Conservation (phyloP, 2,329 filamentous ascomycete species). For the Ascochyta koolunga region DNA sequence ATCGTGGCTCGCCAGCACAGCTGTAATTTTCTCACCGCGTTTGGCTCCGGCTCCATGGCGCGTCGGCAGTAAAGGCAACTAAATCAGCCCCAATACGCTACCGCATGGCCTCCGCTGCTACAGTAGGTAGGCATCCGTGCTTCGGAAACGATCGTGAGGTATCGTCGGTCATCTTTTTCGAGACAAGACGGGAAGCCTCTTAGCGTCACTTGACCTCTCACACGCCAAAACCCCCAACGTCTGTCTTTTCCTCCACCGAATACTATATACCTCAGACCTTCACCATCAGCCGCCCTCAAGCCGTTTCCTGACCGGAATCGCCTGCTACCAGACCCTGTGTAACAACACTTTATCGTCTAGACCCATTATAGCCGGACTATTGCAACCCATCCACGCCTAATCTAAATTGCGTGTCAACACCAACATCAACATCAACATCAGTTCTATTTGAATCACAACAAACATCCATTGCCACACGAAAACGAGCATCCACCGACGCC, state of each 20-base stretch:
- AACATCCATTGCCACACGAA: background rate
- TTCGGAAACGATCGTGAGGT: constrained; percentile 32
- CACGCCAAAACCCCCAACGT: constrained; percentile 13
- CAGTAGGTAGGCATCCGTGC: constrained; percentile 23
- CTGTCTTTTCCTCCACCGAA: constrained; percentile 9
- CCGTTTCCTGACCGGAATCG: constrained; percentile 14
- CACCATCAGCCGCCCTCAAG: constrained; percentile 10
- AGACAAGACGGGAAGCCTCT: constrained; percentile 29
- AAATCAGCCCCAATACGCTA: constrained; percentile 26
- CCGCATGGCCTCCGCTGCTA: constrained; percentile 27
- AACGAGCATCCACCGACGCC: background rate
- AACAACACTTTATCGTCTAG: constrained; percentile 13
- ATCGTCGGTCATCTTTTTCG: constrained; percentile 25
- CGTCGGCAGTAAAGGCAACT: constrained; percentile 23
- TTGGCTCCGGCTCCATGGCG: constrained; percentile 18
- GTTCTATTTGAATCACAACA: background rate
- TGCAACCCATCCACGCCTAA: constrained; percentile 3
- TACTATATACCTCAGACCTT: constrained; percentile 12
- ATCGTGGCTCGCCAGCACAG: constrained; percentile 29
- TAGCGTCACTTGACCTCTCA: constrained; percentile 40
- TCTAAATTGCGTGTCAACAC: background rate
- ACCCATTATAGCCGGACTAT: constrained; percentile 10
- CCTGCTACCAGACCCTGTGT: constrained; percentile 14
- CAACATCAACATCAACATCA: background rate
- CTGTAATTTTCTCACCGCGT: constrained; percentile 20